phyloP scores from a whole-genome alignment of 2,329 filamentous ascomycete genomes.

The Ampelomyces quisqualis region DNA sequence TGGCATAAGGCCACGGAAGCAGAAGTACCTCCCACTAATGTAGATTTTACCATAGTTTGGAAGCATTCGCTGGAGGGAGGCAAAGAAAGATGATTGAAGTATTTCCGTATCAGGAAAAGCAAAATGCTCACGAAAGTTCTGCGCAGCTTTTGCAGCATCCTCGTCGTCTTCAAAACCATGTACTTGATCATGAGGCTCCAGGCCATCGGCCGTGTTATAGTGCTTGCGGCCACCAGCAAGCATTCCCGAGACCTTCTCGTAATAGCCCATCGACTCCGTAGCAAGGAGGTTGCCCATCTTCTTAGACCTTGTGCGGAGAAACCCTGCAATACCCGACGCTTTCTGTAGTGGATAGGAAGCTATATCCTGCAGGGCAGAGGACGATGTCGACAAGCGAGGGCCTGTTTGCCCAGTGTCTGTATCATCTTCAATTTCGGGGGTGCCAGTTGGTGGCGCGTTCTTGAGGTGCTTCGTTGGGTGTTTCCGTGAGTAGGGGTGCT shows the following conservation, averaged over 20 bases:
- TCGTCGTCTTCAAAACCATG: slow-evolving; percentile 59
- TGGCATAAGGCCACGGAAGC: slow-evolving; percentile 87
- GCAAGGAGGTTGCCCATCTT: slow-evolving; percentile 80
- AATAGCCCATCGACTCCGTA: slow-evolving; percentile 91
- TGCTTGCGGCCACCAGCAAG: slow-evolving; percentile 89
- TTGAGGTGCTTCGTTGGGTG: slow-evolving; percentile 13
- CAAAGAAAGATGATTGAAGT: slow-evolving; percentile 86
- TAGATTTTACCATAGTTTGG: slow-evolving; percentile 97
- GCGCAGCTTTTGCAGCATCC: slow-evolving; percentile 55
- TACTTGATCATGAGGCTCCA: slow-evolving; percentile 63
- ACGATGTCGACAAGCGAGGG: slow-evolving; percentile 44
- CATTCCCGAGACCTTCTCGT: slow-evolving; percentile 96
- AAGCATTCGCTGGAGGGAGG: slow-evolving; percentile 83
- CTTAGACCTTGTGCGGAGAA: slow-evolving; percentile 74
- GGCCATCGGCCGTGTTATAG: slow-evolving; percentile 72
- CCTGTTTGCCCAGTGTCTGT: slow-evolving; percentile 26
- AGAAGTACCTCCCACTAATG: slow-evolving; percentile 82
- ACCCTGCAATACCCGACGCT: slow-evolving; percentile 79
- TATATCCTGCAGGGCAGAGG: slow-evolving; percentile 59
- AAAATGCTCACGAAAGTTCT: slow-evolving; percentile 85
- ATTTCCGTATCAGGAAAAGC: slow-evolving; percentile 80
- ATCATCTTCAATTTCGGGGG: slow-evolving; percentile 31
- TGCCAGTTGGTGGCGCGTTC: slow-evolving; percentile 13
- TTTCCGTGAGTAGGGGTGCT: slow-evolving; percentile 13
- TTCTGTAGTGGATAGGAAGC: slow-evolving; percentile 79